A percentile compares a stretch with the other conserved stretches of the same genome.
Evolutionary conservation across 2,329 filamentous ascomycete genomes (phyloP).

Genomic region (Xylariaceae sp.): DNA sequence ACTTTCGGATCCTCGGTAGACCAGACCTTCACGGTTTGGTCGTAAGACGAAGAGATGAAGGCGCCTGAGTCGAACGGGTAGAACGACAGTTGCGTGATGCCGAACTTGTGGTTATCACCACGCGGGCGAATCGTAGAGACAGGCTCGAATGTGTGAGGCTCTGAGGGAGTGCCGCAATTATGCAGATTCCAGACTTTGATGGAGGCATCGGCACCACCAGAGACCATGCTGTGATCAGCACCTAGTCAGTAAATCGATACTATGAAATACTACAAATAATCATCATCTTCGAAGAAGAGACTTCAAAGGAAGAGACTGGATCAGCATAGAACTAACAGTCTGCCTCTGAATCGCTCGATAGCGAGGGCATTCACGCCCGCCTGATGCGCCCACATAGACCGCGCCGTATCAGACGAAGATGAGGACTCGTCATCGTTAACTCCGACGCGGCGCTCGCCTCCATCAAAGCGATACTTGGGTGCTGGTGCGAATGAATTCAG

Average conservation of each 20-base stretch:
- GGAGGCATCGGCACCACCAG: slow-evolving; percentile 78
- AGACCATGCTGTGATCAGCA: slow-evolving; percentile 56
- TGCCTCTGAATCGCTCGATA: slow-evolving; percentile 75
- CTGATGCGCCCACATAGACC: slow-evolving; percentile 59
- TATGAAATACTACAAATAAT: not conserved
- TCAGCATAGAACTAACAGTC: slow-evolving; percentile 49
- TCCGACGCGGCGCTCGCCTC: slow-evolving; percentile 42
- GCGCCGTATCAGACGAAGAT: slow-evolving; percentile 30
- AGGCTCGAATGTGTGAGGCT: slow-evolving; percentile 49
- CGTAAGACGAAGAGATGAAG: slow-evolving; percentile 73
- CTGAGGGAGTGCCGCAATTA: slow-evolving; percentile 42
- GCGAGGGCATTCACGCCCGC: slow-evolving; percentile 75
- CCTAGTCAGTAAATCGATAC: slow-evolving; percentile 17
- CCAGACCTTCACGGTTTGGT: slow-evolving; percentile 72
- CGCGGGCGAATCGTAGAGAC: slow-evolving; percentile 46
- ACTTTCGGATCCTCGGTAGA: slow-evolving; percentile 56
- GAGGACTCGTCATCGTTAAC: slow-evolving; percentile 26
- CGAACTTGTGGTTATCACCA: slow-evolving; percentile 54
- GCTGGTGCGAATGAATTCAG: slow-evolving; percentile 64
- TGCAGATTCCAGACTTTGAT: slow-evolving; percentile 87
- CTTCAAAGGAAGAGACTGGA: not conserved
- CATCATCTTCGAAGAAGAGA: not conserved
- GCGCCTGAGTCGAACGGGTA: slow-evolving; percentile 72
- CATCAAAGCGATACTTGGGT: slow-evolving; percentile 65
- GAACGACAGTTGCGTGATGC: slow-evolving; percentile 71